Conservation (phyloP, 192 early-diverging fungal genomes). For the Podila verticillata region DNA sequence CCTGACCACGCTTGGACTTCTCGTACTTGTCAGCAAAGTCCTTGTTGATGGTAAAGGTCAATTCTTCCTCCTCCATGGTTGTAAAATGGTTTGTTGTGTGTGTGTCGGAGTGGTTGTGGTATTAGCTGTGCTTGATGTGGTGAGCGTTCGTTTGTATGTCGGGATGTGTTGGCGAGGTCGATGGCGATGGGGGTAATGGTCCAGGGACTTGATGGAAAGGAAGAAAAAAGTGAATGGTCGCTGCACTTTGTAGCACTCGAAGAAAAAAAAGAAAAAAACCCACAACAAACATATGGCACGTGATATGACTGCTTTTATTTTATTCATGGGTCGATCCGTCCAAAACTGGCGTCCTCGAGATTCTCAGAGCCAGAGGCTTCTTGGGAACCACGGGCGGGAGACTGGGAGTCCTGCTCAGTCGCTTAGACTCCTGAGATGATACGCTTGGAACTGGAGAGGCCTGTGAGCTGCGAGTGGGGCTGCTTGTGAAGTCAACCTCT, state of each 20-base stretch:
- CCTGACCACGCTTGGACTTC: slow-evolving; percentile 69
- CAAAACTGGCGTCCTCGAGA: background rate
- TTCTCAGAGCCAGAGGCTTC: slow-evolving; percentile 31
- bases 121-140: background rate
- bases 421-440: slow-evolving; percentile 1
- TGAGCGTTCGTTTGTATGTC: background rate
- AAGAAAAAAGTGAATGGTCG: no score
- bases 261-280: slow-evolving; percentile 17
- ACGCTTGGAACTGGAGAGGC: background rate
- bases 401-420: slow-evolving; percentile 19
- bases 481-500: background rate
- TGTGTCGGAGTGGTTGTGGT: background rate
- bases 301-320: slow-evolving; percentile 24
- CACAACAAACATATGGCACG: slow-evolving; percentile 8
- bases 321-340: background rate
- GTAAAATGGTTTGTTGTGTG: background rate
- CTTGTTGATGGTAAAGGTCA: slow-evolving; percentile 55
- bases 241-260: background rate
- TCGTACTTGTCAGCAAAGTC: slow-evolving; percentile 74
- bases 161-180: background rate
- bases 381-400: slow-evolving; percentile 28
- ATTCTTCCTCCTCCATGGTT: slow-evolving; percentile 32
- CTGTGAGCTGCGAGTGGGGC: background rate
- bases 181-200: no score
- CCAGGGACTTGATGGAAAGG: no score